phyloP scores from a whole-genome alignment of 306 rosid species.

The Cicer cuneatum region DNA sequence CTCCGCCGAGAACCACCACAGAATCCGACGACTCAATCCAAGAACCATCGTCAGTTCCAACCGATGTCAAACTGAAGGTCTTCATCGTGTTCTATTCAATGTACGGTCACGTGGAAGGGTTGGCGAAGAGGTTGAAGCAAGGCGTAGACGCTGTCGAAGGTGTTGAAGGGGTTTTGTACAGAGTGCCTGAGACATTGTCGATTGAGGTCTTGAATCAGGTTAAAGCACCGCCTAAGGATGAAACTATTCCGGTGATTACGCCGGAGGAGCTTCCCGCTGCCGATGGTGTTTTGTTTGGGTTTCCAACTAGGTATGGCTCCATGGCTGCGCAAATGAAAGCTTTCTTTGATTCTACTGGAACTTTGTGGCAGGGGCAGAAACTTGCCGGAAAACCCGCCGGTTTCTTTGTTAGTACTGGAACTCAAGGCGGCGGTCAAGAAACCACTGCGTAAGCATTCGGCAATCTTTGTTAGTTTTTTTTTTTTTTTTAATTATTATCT shows the following conservation, averaged over 20 bases:
- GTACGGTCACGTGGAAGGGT: constrained; percentile 91
- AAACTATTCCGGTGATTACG: constrained; percentile 63
- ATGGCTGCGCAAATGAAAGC: constrained; percentile 99
- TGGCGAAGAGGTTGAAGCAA: constrained; percentile 82
- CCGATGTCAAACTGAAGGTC: constrained; percentile 56
- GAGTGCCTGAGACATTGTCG: constrained; percentile 87
- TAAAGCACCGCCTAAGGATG: constrained; percentile 79
- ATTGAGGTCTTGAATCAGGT: constrained; percentile 64
- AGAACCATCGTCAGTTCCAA: neutral
- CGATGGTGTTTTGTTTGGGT: constrained; percentile 85
- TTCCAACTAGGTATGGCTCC: constrained; percentile 87
- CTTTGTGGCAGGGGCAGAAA: constrained; percentile 84
- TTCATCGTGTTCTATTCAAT: constrained; percentile 88
- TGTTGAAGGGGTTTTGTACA: constrained; percentile 72
- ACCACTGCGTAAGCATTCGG: constrained; percentile 82
- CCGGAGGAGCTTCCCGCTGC: constrained; percentile 68
- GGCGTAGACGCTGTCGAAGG: constrained; percentile 85
- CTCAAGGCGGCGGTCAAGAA: constrained; percentile 99
- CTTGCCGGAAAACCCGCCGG: constrained; percentile 97
- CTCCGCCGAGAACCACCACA: constrained; percentile 14
- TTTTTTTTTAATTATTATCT: neutral
- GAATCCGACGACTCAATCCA: neutral
- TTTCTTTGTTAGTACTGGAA: constrained; percentile 89
- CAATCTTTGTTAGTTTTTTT: neutral
- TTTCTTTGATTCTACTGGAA: constrained; percentile 85